A percentile compares a stretch with the other conserved stretches of the same genome.
Conservation (phyloP, 352 stramenopile genomes). For the Phytopythium delawarense region DNA sequence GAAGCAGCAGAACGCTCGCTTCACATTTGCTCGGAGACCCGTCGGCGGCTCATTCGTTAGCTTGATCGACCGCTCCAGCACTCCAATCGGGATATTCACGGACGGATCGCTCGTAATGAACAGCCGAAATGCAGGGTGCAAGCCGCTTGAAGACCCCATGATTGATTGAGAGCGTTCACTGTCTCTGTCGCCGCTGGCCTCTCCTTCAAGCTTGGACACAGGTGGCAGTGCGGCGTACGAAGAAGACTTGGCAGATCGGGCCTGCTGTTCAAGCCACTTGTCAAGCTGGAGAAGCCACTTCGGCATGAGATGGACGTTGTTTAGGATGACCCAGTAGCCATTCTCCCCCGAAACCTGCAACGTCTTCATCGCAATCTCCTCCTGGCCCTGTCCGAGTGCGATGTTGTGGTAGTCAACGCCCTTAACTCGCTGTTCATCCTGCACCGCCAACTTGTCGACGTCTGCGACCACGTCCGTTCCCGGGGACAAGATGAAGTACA, state of each 20-base stretch:
- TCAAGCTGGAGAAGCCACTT: conserved; percentile 92
- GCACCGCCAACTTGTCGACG: conserved; percentile 92
- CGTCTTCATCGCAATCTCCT: conserved; percentile 87
- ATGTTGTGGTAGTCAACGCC: conserved; percentile 96
- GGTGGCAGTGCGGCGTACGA: conserved; percentile 32
- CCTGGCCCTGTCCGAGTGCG: conserved; percentile 92
- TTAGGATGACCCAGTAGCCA: conserved; percentile 94
- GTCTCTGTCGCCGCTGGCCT: conserved; percentile 3
- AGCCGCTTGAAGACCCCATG: conserved; percentile 4
- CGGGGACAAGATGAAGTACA: conserved; percentile 97
- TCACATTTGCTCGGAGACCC: conserved; percentile 87
- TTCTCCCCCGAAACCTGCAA: conserved; percentile 86
- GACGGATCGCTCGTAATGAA: conserved; percentile 91
- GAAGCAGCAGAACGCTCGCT: conserved; percentile 81
- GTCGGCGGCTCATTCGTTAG: conserved; percentile 86
- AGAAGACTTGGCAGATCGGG: conserved; percentile 48
- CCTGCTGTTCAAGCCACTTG: conserved; percentile 87
- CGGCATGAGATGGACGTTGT: conserved; percentile 95
- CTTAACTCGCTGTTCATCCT: conserved; percentile 91
- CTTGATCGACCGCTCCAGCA: conserved; percentile 89
- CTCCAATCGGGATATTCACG: conserved; percentile 76
- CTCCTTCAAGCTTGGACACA: neutral
- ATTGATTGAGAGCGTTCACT: conserved; percentile 19
- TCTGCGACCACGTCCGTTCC: conserved; percentile 96
- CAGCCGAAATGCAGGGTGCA: conserved; percentile 81